phyloP scores from a whole-genome alignment of 768 basidiomycete genomes.

The Termitomyces eurrhizus region DNA sequence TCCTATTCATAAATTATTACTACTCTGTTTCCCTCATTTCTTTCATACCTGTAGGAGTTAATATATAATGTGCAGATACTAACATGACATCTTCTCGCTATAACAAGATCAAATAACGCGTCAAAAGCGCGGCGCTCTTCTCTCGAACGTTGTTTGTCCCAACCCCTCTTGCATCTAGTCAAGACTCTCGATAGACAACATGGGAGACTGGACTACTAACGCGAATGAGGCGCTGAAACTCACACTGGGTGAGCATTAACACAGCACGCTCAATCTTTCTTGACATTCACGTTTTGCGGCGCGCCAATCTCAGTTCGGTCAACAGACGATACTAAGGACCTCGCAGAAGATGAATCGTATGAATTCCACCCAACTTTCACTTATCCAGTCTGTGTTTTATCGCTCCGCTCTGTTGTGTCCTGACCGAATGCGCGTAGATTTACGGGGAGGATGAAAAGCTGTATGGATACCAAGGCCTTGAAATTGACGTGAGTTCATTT shows the following conservation, averaged over 20 bases:
- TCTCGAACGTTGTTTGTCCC: background rate
- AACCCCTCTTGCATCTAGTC: background rate
- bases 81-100: background rate
- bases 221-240: constrained; percentile 75
- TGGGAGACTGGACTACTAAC: constrained; percentile 74
- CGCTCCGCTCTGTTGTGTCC: background rate
- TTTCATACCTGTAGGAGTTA: background rate
- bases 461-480: constrained; percentile 85
- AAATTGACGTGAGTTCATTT: constrained; percentile 64
- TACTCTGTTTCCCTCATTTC: background rate
- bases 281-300: background rate
- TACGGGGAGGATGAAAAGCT: constrained; percentile 96
- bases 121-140: constrained; percentile 6
- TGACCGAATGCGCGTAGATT: constrained; percentile 49
- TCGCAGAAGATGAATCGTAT: constrained; percentile 55
- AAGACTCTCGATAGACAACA: constrained; percentile 14
- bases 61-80: background rate
- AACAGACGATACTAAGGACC: constrained; percentile 55
- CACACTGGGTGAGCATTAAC: constrained; percentile 56
- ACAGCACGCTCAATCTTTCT: background rate
- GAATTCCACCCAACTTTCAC: constrained; percentile 89
- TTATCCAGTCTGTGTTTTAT: constrained; percentile 68
- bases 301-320: constrained; percentile 53
- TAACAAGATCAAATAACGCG: constrained; percentile 20
- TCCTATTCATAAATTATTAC: background rate